Base-by-base conservation (phyloP, 805 yeast species). In the Candida loeiensis region DNA sequence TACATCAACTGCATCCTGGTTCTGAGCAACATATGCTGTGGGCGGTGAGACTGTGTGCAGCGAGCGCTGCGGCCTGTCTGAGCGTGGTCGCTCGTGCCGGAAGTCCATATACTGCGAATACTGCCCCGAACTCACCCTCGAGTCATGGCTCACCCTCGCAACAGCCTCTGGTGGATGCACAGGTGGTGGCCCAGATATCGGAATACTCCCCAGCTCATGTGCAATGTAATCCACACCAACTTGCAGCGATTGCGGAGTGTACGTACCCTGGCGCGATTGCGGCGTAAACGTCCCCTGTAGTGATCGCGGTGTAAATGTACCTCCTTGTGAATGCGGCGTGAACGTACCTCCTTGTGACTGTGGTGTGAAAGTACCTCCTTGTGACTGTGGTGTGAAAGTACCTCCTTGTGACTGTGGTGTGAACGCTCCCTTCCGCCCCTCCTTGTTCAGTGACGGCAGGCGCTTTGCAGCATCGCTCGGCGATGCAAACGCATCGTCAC, bases 1-100 rank as follows among this genome's bases (percentile, higher is more conserved):
- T 19, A 30, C 36, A 5, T 24, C 36, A 8, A 7, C 15, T 12
- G 18, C 27, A 22, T 13, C 24, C 6, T 30, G 21, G 17, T 22
- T 8, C 18, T 12, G 37, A 11, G 36, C 18, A 17, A 31, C 13
- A 2, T 36, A 40, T 12, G 46, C 27, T 3, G 31, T 20, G 2
- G 41, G 44, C 26, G 25, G 34, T 15, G 41, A 26, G 6, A 35
- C 7, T 8, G 43, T 29, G 5, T 39, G 28, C 13, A 34, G 31
- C 17, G 43, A 37, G n/a, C 37, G 39, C 13, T 21, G 26, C 28
- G 38, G 36, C 12, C 37, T 41, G 14, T 41, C 24, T 3, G 43
- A 31, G 9, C 48, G 36, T 6, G 50, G 54, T n/a, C 28, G 32
- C 31, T 46, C 46, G 11, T 38, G 45, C 11, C 49, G 31, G 37